Conservation (phyloP, 352 stramenopile species). For the Globisporangium takayamanum region DNA sequence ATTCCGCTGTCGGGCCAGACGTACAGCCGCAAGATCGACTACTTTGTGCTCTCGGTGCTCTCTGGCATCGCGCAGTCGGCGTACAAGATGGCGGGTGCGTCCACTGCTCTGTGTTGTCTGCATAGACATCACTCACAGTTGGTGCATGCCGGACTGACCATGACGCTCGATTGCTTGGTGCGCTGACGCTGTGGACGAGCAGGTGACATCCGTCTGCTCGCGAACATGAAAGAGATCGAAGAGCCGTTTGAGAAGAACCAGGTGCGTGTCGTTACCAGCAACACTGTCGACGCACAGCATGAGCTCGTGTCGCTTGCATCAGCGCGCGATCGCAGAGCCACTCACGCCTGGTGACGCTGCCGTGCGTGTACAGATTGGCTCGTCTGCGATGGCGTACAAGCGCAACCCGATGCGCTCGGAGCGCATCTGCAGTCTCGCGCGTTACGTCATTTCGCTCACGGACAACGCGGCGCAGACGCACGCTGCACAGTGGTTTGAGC, state of each 20-base stretch:
- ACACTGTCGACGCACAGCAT: neutral
- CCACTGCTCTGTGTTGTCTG: neutral
- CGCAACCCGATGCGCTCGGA: slow-evolving; percentile 99
- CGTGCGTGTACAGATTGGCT: slow-evolving; percentile 81
- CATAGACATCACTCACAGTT: neutral
- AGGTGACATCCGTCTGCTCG: slow-evolving; percentile 96
- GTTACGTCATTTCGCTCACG: slow-evolving; percentile 98
- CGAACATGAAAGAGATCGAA: slow-evolving; percentile 99
- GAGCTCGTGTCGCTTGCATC: neutral
- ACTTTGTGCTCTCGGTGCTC: slow-evolving; percentile 93
- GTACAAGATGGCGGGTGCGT: slow-evolving; percentile 96
- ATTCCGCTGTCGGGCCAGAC: slow-evolving; percentile 98
- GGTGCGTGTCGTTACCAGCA: slow-evolving; percentile 6
- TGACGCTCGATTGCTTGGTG: neutral
- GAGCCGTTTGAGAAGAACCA: slow-evolving; percentile 92
- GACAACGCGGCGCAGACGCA: slow-evolving; percentile 95
- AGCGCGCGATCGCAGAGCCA: neutral
- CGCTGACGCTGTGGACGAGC: neutral
- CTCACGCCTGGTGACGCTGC: neutral
- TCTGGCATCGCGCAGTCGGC: slow-evolving; percentile 96
- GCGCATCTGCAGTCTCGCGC: slow-evolving; percentile 95
- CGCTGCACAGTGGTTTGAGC: slow-evolving; percentile 98
- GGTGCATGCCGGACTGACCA: neutral
- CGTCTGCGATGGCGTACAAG: slow-evolving; percentile 99
- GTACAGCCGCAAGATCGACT: slow-evolving; percentile 99